These are phyloP conservation scores for Microcyclospora tardicrescens DNA, from an alignment of 2,329 filamentous ascomycete species.

Conservation along the genomic window DNA sequence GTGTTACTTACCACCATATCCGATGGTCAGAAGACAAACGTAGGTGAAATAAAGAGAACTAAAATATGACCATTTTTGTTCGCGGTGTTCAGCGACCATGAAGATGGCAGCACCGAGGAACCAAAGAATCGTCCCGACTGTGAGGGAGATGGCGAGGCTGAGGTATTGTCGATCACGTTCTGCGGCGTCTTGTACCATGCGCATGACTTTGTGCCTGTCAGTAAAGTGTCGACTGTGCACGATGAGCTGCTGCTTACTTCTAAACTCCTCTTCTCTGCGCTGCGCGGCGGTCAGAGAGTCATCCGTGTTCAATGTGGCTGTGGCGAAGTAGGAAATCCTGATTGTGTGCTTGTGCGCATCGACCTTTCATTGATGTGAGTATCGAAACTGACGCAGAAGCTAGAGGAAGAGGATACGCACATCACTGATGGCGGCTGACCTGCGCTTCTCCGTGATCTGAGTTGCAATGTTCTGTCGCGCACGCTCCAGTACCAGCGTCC, in stretches of 20 bases:
- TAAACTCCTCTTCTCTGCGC: slow-evolving; percentile 37
- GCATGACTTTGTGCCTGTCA: too few relatives aligned
- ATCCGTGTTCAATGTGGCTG: slow-evolving; percentile 32
- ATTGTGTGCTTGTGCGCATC: slow-evolving; percentile 30
- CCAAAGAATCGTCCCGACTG: slow-evolving; percentile 32
- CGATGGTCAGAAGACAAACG: slow-evolving; percentile 40
- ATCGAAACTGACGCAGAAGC: neutral
- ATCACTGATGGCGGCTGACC: slow-evolving; percentile 29
- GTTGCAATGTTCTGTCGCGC: slow-evolving; percentile 39
- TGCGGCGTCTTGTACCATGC: slow-evolving; percentile 24
- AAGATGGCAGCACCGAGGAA: slow-evolving; percentile 40
- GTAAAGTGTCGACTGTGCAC: too few relatives aligned
- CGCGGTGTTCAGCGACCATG: slow-evolving; percentile 30
- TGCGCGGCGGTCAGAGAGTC: slow-evolving; percentile 22
- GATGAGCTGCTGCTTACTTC: too few relatives aligned
- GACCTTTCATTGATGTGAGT: neutral
- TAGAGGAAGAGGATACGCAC: slow-evolving; percentile 5
- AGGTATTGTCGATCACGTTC: slow-evolving; percentile 31
- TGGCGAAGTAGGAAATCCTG: slow-evolving; percentile 28
- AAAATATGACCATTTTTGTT: slow-evolving; percentile 40
- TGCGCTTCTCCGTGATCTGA: slow-evolving; percentile 37
- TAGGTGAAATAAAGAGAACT: slow-evolving; percentile 41
- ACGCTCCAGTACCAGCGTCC: slow-evolving; percentile 37
- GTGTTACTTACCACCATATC: slow-evolving; percentile 30
- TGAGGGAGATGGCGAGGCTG: slow-evolving; percentile 24